These are phyloP conservation scores for Penicillium herquei DNA, from an alignment of 495 filamentous ascomycete genomes.

Conservation along the genomic window DNA sequence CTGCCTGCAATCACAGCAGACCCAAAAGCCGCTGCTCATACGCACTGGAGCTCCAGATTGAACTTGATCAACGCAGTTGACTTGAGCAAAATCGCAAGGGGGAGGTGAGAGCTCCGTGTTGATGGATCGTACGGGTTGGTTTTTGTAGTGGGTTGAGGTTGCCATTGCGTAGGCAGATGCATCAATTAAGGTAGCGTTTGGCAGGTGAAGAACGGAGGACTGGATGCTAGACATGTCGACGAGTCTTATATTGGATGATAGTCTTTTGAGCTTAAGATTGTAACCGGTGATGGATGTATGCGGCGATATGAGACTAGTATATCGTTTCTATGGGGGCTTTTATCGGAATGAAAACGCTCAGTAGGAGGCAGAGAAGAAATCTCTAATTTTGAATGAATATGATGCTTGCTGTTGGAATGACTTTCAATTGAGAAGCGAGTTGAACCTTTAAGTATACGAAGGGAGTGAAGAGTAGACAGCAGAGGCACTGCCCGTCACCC, in stretches of 20 bases:
- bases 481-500: background rate
- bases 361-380: background rate
- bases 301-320: no score
- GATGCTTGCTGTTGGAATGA: background rate
- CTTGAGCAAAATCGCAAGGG: background rate
- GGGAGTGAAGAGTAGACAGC: background rate
- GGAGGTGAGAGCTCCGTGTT: no score
- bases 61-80: background rate
- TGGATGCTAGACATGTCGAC: no score
- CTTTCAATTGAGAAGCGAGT: background rate
- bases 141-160: no score
- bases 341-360: background rate
- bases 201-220: no score
- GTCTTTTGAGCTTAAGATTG: no score
- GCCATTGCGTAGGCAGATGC: no score
- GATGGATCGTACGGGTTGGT: no score
- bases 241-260: no score
- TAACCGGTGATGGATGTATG: no score
- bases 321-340: no score
- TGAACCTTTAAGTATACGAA: background rate
- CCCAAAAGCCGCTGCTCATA: background rate
- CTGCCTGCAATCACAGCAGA: background rate
- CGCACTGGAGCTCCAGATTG: background rate
- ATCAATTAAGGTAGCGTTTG: no score
- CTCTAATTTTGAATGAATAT: background rate